Evolutionary conservation across 805 yeast genomes (phyloP).

Genomic region (Pichia insulana): DNA sequence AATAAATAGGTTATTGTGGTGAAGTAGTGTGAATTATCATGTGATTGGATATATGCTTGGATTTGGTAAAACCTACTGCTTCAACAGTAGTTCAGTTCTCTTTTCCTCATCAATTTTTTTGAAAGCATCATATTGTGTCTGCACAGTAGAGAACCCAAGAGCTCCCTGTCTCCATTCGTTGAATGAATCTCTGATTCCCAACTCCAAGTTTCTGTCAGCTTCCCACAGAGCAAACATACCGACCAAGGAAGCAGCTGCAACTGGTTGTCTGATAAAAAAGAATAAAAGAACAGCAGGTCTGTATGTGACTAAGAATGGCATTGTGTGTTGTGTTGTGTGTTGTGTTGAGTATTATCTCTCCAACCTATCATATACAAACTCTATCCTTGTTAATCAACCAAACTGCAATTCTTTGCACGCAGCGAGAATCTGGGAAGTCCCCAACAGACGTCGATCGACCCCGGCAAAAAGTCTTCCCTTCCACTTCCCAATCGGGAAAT

Average conservation of each 20-base stretch:
- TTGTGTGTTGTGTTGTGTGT: slow-evolving; percentile 5
- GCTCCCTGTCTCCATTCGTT: slow-evolving; percentile 21
- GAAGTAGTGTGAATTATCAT: neutral
- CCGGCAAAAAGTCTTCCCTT: too few relatives aligned
- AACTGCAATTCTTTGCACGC: too few relatives aligned
- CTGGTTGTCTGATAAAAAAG: slow-evolving; percentile 30
- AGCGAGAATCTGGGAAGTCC: too few relatives aligned
- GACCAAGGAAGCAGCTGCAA: slow-evolving; percentile 27
- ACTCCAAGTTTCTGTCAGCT: slow-evolving; percentile 26
- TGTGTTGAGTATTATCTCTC: neutral
- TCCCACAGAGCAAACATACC: slow-evolving; percentile 30
- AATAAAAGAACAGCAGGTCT: slow-evolving; percentile 31
- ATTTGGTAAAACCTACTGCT: slow-evolving; percentile 2
- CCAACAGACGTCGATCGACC: too few relatives aligned
- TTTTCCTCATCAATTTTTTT: slow-evolving; percentile 26
- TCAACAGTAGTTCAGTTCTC: slow-evolving; percentile 18
- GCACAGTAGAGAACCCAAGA: slow-evolving; percentile 28
- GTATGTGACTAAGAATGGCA: slow-evolving; percentile 23
- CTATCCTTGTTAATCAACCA: neutral
- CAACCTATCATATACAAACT: neutral
- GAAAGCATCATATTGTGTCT: slow-evolving; percentile 23
- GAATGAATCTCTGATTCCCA: slow-evolving; percentile 26
- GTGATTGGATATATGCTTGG: too few relatives aligned
- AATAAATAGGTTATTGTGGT: neutral
- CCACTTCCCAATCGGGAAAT: too few relatives aligned